phyloP scores from a whole-genome alignment of 306 rosid species.

The Cucumis cinereus region DNA sequence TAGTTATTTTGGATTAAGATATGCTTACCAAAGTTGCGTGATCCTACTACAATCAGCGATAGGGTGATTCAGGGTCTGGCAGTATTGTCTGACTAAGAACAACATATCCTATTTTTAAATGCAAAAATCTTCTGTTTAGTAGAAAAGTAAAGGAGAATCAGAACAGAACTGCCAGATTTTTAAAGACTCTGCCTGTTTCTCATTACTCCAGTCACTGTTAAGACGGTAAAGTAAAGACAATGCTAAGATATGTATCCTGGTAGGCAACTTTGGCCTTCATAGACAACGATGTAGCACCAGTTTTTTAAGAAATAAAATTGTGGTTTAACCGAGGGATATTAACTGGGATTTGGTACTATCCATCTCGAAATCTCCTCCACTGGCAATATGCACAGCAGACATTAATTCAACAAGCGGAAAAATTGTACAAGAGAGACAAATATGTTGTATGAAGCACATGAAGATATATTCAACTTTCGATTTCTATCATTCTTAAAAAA shows the following conservation, averaged over 20 bases:
- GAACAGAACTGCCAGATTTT: neutral
- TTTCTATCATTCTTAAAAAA: neutral
- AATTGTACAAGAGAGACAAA: neutral
- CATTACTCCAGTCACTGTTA: neutral
- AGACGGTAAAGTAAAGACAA: neutral
- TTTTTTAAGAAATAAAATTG: neutral
- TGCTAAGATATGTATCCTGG: neutral
- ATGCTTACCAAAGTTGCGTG: neutral
- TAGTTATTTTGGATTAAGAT: neutral
- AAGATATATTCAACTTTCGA: neutral
- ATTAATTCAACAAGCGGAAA: neutral
- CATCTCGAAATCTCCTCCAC: neutral
- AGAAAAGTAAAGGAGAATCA: slow-evolving; percentile 7
- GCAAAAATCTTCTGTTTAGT: neutral
- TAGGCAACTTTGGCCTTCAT: neutral
- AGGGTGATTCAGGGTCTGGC: neutral
- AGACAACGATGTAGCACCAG: neutral
- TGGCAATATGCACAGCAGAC: neutral
- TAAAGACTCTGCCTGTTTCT: neutral
- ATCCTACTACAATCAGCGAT: neutral
- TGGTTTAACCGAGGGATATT: neutral
- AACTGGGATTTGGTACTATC: neutral
- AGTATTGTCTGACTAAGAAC: neutral
- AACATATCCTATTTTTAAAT: neutral
- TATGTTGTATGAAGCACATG: neutral